A percentile compares a stretch with the other conserved stretches of the same genome.
Conservation (phyloP, 768 basidiomycete genomes). For the Termitomyces sp. region DNA sequence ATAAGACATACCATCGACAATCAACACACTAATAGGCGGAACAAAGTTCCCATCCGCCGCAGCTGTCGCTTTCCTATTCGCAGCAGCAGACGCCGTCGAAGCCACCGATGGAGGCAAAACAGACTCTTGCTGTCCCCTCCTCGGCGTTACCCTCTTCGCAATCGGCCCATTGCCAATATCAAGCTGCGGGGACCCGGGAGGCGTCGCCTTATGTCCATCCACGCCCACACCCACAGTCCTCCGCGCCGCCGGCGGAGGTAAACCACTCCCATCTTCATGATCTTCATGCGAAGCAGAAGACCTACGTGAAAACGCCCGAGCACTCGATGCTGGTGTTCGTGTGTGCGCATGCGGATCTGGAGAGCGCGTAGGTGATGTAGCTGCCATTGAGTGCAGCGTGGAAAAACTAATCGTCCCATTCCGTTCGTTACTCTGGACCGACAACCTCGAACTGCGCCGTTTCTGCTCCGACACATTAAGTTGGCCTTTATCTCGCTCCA, state of each 20-base stretch:
- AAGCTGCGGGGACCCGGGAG: constrained; percentile 9
- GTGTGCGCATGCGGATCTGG: not conserved
- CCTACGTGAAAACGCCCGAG: constrained; percentile 4
- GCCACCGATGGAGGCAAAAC: constrained; percentile 1
- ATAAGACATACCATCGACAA: constrained; percentile 81
- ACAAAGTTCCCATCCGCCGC: constrained; percentile 66
- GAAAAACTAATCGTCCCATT: constrained; percentile 23
- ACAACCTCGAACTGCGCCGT: constrained; percentile 14
- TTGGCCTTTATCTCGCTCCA: constrained; percentile 41
- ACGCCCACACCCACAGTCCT: not conserved
- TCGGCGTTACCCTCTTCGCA: constrained; percentile 2
- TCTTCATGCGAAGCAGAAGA: constrained; percentile 2
- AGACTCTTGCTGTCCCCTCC: constrained; percentile 5
- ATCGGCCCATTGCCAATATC: not conserved
- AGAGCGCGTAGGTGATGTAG: constrained; percentile 10
- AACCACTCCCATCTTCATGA: not conserved
- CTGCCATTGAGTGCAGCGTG: constrained; percentile 22
- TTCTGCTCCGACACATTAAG: constrained; percentile 17
- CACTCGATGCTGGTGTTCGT: not conserved
- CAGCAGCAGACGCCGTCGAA: constrained; percentile 23
- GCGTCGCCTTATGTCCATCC: constrained; percentile 6
- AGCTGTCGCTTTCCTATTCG: constrained; percentile 45
- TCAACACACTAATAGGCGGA: constrained; percentile 95
- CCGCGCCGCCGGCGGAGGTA: not conserved
- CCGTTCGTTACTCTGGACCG: constrained; percentile 15